These are phyloP conservation scores for Lentinula aciculospora DNA, from an alignment of 768 basidiomycete genomes.

Conservation along the genomic window DNA sequence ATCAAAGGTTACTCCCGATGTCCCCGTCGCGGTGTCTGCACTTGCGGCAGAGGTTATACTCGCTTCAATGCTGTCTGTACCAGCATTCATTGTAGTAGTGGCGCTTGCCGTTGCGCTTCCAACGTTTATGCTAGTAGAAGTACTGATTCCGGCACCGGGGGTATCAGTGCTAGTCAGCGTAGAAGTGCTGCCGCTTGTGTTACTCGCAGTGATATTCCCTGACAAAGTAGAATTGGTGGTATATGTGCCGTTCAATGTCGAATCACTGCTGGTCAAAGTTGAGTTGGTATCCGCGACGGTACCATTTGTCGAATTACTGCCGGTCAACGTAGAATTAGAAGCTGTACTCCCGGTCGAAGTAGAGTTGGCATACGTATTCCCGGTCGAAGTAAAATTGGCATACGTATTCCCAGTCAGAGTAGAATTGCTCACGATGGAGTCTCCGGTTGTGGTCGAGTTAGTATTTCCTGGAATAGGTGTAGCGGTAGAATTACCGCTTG, in stretches of 20 bases:
- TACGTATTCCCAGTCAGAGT: neutral
- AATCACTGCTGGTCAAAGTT: neutral
- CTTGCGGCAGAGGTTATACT: conserved; percentile 8
- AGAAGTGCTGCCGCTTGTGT: neutral
- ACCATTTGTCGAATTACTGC: neutral
- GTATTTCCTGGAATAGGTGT: neutral
- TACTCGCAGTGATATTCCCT: neutral
- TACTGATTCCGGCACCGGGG: neutral
- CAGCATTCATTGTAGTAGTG: conserved; percentile 7
- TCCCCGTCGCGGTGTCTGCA: conserved; percentile 1
- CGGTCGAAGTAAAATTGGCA: neutral
- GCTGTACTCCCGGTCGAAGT: neutral
- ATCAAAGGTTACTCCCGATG: neutral
- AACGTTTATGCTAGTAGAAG: neutral
- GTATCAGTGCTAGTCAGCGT: neutral
- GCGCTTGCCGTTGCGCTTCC: neutral
- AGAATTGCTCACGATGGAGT: neutral
- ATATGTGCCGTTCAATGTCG: neutral
- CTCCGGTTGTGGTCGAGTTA: neutral
- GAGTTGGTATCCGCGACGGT: neutral
- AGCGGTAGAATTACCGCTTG: neutral
- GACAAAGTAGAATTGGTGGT: neutral
- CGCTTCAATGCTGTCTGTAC: conserved; percentile 5
- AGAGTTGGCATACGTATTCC: neutral
- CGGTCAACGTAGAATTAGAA: neutral